phyloP scores from a whole-genome alignment of 257 asterid species.

The Solanum chaucha region DNA sequence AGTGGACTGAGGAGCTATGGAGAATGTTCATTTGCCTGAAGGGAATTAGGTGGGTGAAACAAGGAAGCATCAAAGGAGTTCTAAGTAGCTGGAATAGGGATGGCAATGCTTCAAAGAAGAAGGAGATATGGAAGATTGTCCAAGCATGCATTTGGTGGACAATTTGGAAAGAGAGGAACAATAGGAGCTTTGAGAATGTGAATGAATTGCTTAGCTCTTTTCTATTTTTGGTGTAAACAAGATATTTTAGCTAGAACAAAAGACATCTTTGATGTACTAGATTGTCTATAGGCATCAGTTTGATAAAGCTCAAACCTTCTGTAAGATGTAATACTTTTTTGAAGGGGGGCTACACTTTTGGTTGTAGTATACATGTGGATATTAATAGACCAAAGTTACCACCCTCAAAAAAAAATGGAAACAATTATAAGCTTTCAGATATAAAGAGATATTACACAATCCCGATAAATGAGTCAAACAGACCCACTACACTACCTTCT shows the following conservation, averaged over 20 bases:
- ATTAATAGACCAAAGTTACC: background rate
- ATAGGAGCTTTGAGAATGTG: background rate
- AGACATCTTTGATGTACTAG: background rate
- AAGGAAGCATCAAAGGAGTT: background rate
- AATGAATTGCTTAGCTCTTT: background rate
- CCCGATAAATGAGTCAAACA: background rate
- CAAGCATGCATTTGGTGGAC: background rate
- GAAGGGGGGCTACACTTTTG: background rate
- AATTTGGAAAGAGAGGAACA: background rate
- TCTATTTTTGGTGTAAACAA: background rate
- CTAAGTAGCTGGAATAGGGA: background rate
- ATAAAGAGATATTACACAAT: background rate
- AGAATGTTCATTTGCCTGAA: background rate
- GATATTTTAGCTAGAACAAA: background rate
- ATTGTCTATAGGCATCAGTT: background rate
- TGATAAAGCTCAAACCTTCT: background rate
- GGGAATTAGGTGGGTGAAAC: background rate
- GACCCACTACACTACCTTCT: background rate
- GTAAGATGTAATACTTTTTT: background rate
- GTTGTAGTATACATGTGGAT: background rate
- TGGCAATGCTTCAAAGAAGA: background rate
- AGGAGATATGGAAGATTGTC: background rate
- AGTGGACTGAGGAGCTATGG: background rate
- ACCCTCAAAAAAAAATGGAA: background rate
- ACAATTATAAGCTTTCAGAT: background rate